Evolutionary conservation across 2,329 filamentous ascomycete genomes (phyloP).

Genomic region (Stachybotrys elegans): DNA sequence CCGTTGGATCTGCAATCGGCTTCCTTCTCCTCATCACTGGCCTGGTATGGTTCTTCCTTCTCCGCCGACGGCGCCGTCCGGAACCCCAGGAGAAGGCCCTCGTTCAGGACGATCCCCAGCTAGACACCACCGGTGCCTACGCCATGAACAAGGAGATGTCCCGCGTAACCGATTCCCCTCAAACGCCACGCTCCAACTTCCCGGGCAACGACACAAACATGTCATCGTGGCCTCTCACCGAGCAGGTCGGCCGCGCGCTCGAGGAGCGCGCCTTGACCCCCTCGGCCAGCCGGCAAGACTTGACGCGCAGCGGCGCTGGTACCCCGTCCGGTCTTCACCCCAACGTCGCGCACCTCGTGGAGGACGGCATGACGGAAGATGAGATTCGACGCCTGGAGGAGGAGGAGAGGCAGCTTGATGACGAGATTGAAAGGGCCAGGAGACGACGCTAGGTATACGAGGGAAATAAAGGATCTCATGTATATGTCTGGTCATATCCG

Average conservation of each 20-base stretch:
- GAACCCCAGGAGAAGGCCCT: slow-evolving; percentile 10
- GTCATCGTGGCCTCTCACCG: slow-evolving; percentile 3
- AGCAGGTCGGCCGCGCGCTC: background rate
- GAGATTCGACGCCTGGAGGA: slow-evolving; percentile 52
- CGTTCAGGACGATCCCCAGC: slow-evolving; percentile 17
- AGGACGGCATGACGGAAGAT: slow-evolving; percentile 56
- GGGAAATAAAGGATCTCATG: no score
- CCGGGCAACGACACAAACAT: slow-evolving; percentile 15
- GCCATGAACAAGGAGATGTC: slow-evolving; percentile 42
- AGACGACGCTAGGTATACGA: no score
- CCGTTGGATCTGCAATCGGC: slow-evolving; percentile 32
- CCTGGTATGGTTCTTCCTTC: slow-evolving; percentile 38
- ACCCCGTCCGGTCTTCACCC: slow-evolving; percentile 26
- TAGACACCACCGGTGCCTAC: slow-evolving; percentile 27
- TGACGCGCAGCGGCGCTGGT: slow-evolving; percentile 14
- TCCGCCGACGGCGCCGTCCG: slow-evolving; percentile 26
- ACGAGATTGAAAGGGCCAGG: slow-evolving; percentile 45
- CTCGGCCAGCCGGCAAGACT: slow-evolving; percentile 11
- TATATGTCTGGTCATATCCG: no score
- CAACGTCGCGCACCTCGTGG: slow-evolving; percentile 47
- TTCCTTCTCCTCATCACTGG: slow-evolving; percentile 33
- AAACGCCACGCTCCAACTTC: slow-evolving; percentile 40
- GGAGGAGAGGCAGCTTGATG: slow-evolving; percentile 53
- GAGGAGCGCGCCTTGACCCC: slow-evolving; percentile 7
- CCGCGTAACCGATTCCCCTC: slow-evolving; percentile 31